Evolutionary conservation across 345 rosid species (phyloP), one percentile per base, ranked within the genome.

Genomic region (Salix purpurea): DNA sequence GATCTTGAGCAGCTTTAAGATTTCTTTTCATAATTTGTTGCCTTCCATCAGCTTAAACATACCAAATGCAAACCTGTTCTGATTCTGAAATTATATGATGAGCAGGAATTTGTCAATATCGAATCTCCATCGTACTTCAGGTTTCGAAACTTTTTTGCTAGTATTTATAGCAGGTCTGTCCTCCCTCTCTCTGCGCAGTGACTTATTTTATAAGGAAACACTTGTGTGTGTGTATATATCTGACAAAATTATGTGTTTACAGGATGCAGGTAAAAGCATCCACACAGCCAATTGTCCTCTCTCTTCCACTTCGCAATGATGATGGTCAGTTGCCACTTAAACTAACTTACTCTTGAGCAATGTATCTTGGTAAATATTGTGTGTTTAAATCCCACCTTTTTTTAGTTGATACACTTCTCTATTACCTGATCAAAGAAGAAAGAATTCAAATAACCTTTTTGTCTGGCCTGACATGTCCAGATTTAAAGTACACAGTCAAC

Each of bases 201-300:
- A 11, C 76, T 71, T 42, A 24, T 16, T 21, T 44, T 13, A 11
- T 13, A 8, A 44, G 11, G 46, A 9, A 42, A 3, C 46, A 44
- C 48, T 44, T 44, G 48, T 12, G 15, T 44, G 0, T 44, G 1
- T 44, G 12, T 44, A 2, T 37, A 7, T 10, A 64, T 61, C 48
- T 44, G 48, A 44, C 13, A 44, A 44, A 2, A 3, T 42, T 11
- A 3, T 40, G 24, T 24, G 7, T n/a, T 72, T 80, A 76, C 88
- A 95, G 99, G 88, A 91, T 95, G 99, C 97, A 89, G 74, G 97
- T 93, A 24, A 91, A 80, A 82, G 82, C 97, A 76, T 80, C 88
- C 61, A 32, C 56, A 46, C 97, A 95, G 72, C 96, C 99, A 62
- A 77, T 93, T 61, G 85, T 95, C 15, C 80, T 95, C 70, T 90